Evolutionary conservation across 805 yeast genomes (phyloP).

Genomic region (Wickerhamomyces sydowiorum): DNA sequence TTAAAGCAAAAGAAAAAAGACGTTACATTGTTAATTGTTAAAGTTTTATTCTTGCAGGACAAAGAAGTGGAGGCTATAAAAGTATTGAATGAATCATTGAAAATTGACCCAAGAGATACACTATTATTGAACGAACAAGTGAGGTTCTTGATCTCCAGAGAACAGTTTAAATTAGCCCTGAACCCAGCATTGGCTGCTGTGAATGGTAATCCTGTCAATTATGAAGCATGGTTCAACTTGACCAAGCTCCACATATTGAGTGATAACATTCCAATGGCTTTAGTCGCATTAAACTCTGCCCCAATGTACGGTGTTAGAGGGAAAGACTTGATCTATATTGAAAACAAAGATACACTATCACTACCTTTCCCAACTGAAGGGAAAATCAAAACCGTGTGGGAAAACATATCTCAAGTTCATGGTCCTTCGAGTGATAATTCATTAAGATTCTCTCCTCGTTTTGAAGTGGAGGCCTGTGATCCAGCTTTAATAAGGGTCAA

Average conservation of each 20-base stretch:
- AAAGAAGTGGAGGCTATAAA: slow-evolving; percentile 30
- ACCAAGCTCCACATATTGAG: slow-evolving; percentile 53
- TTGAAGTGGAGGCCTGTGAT: slow-evolving; percentile 37
- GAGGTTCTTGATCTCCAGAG: slow-evolving; percentile 51
- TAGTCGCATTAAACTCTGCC: slow-evolving; percentile 64
- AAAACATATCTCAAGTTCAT: slow-evolving; percentile 17
- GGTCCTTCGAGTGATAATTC: slow-evolving; percentile 23
- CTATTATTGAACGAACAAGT: slow-evolving; percentile 41
- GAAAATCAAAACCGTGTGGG: slow-evolving; percentile 43
- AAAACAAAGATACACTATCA: slow-evolving; percentile 36
- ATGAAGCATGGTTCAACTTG: slow-evolving; percentile 63
- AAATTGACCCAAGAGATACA: slow-evolving; percentile 14
- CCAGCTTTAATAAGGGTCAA: slow-evolving; percentile 46
- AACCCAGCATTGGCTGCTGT: slow-evolving; percentile 55
- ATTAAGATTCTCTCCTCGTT: slow-evolving; percentile 12
- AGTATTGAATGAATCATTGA: slow-evolving; percentile 23
- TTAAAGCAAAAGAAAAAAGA: slow-evolving; percentile 12
- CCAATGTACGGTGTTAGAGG: slow-evolving; percentile 51
- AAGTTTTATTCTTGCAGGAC: slow-evolving; percentile 27
- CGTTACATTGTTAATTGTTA: slow-evolving; percentile 22
- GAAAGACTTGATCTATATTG: slow-evolving; percentile 38
- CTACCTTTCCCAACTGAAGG: slow-evolving; percentile 54
- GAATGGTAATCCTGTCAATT: slow-evolving; percentile 69
- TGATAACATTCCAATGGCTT: slow-evolving; percentile 53
- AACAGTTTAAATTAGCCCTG: slow-evolving; percentile 49